Evolutionary conservation across 2,329 filamentous ascomycete genomes (phyloP).

Genomic region (Colletotrichum sp.): DNA sequence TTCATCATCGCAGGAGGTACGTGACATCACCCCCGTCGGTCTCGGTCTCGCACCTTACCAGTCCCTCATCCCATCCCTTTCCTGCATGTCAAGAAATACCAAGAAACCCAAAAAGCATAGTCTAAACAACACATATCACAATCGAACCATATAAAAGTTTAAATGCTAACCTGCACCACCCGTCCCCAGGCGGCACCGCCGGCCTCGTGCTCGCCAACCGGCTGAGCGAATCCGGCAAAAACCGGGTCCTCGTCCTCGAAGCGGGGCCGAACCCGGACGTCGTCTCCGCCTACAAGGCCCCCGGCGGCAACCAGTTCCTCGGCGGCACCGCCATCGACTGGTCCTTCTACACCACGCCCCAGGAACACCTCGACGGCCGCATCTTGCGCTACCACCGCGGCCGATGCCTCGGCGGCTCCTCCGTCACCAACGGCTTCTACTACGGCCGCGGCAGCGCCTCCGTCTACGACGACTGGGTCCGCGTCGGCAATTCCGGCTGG

Average conservation of each 20-base stretch:
- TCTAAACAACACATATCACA: background rate
- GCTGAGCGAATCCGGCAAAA: constrained; percentile 26
- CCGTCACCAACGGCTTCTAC: constrained; percentile 35
- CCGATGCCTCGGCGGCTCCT: constrained; percentile 34
- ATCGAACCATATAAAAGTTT: background rate
- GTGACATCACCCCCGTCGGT: background rate
- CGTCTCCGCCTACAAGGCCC: constrained; percentile 26
- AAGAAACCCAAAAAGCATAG: background rate
- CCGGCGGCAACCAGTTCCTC: constrained; percentile 29
- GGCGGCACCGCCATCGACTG: constrained; percentile 28
- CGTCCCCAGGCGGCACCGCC: constrained; percentile 24
- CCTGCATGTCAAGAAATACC: background rate
- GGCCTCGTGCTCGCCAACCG: constrained; percentile 30
- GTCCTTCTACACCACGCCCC: constrained; percentile 27
- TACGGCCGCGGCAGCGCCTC: constrained; percentile 33
- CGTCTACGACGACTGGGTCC: constrained; percentile 35
- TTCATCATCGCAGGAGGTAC: constrained; percentile 26
- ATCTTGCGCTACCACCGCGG: constrained; percentile 34
- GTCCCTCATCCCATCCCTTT: background rate
- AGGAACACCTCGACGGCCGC: constrained; percentile 30
- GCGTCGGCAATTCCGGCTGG: constrained; percentile 36
- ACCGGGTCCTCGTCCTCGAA: constrained; percentile 29
- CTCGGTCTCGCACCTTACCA: background rate
- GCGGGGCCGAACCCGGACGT: constrained; percentile 27
- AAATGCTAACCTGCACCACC: background rate